Conservation (phyloP, 306 rosid species). For the Hippophae gyantsensis region DNA sequence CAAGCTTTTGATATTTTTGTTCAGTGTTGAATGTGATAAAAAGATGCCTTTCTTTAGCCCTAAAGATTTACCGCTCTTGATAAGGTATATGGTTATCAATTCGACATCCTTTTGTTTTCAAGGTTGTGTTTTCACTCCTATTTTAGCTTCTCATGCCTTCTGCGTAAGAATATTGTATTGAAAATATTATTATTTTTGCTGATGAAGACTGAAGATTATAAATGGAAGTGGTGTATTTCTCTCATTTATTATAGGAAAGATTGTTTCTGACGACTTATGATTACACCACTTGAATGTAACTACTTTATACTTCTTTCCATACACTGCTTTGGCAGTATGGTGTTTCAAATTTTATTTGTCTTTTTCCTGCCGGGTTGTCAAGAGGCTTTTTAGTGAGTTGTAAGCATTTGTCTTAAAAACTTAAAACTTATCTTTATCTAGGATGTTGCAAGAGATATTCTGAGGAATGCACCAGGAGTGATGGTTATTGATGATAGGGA, state of each 20-base stretch:
- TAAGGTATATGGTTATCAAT: too few species aligned
- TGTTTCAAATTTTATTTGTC: neutral
- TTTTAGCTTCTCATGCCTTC: neutral
- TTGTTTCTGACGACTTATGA: too few species aligned
- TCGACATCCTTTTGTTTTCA: too few species aligned
- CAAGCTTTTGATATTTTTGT: too few species aligned
- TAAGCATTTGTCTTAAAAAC: neutral
- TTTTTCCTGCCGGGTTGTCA: neutral
- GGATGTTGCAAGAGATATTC: conserved; percentile 72
- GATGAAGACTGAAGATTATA: neutral
- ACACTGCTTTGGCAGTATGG: neutral
- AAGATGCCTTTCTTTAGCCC: too few species aligned
- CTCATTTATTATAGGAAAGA: too few species aligned
- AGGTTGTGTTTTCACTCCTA: too few species aligned
- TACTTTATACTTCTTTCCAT: too few species aligned
- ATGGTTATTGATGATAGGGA: conserved; percentile 79
- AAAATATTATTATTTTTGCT: neutral
- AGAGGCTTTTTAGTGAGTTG: neutral
- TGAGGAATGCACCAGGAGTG: conserved; percentile 76
- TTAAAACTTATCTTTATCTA: conserved; percentile 17
- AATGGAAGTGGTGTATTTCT: too few species aligned
- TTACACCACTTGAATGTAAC: too few species aligned
- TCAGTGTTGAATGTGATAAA: too few species aligned
- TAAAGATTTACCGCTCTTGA: too few species aligned
- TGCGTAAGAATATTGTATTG: neutral